Base-by-base conservation (phyloP, 805 yeast genomes). In the Gaillardinia entomophila region DNA sequence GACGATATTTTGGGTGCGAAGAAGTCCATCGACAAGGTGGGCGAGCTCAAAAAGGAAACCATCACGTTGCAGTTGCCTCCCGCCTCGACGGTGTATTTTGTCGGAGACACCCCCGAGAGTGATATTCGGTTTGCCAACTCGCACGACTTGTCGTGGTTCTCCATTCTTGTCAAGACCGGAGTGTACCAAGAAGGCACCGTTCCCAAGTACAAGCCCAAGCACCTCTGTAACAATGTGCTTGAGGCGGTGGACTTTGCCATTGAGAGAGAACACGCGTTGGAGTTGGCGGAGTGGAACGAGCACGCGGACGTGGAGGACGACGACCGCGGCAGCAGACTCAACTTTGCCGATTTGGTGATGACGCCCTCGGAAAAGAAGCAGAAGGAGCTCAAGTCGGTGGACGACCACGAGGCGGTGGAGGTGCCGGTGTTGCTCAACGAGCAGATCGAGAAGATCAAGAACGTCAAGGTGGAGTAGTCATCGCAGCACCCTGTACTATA, bases 31-130 rank as follows among this genome's bases (percentile, higher is more conserved):
- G 40, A 32, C 34, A 41, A 43, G 34, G 24, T 43, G 28, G 48
- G 49, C 22, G 50, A 45, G 28, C 38, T 53, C 37, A 51, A 51
- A 30, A 53, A 51, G 27, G 68, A 63, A 24, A 48, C 60, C 34
- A 63, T 66, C 41, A 62, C 65, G 16, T 76, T 66, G 45, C 79
- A 79, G 35, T 61, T 84, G 42, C 92, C 92, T 4, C 89, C 89
- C 3, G 87, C 92, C 3, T 79, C 86, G 4, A 83, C 92, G 0
- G 94, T 85, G 12, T 84, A 84, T 56, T 85, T 84, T 60, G 92
- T 84, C 32, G 95, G 95, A 48, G 95, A 84, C 52, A 84, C 94
- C 11, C 95, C 95, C 13, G 94, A 84, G 60, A 80, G 89, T 5
- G 95, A 84, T 56, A 84, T 84, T 42, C 68, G 92, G 56, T 85